phyloP scores from a whole-genome alignment of 306 rosid genomes.

The Heteromeles arbutifolia region DNA sequence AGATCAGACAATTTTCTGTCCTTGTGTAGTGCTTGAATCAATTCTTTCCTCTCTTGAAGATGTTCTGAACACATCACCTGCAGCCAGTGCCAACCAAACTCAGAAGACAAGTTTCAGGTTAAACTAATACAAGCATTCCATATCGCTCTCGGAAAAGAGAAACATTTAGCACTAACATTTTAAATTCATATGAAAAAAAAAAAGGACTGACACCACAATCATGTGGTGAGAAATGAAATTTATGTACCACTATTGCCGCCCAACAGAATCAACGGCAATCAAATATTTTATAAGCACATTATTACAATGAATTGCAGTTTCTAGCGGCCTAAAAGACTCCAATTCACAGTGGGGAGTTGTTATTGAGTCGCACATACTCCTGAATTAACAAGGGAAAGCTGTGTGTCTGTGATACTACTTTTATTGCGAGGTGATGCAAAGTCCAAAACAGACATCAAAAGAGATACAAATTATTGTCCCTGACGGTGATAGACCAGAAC shows the following conservation, averaged over 20 bases:
- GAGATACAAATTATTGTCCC: background rate
- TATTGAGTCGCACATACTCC: background rate
- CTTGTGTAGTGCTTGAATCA: conserved; percentile 52
- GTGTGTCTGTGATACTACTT: background rate
- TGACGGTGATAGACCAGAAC: background rate
- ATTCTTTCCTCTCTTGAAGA: conserved; percentile 57
- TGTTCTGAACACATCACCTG: conserved; percentile 70
- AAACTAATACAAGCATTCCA: background rate
- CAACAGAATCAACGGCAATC: background rate
- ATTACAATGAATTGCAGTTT: background rate
- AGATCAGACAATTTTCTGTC: conserved; percentile 62
- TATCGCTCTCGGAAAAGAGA: background rate
- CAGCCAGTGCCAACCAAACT: conserved; percentile 22
- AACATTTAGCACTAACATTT: background rate
- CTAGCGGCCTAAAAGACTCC: background rate
- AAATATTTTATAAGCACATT: background rate
- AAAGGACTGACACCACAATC: background rate
- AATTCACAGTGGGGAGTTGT: background rate
- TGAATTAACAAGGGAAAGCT: background rate
- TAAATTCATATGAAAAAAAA: background rate
- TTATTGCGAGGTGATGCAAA: background rate
- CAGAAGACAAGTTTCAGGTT: conserved; percentile 4
- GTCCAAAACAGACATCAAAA: background rate
- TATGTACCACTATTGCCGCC: background rate
- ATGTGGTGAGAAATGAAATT: no score